A percentile compares a stretch with the other conserved stretches of the same genome.
Conservation (phyloP, 768 basidiomycete genomes). For the Tulasnella sp. region DNA sequence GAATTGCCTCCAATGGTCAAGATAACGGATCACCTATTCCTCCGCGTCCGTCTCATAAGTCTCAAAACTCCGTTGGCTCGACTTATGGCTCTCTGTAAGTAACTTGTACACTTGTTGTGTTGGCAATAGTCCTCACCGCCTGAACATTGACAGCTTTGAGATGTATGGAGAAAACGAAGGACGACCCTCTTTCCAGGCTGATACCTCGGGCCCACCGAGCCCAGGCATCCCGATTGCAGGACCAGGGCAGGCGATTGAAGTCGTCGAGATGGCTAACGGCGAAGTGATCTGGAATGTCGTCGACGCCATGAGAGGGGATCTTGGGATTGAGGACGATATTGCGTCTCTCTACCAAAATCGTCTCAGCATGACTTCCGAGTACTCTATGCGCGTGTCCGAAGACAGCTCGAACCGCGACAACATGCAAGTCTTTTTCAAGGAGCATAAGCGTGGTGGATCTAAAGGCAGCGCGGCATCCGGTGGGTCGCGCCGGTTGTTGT, state of each 20-base stretch:
- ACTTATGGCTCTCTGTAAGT: slow-evolving; percentile 77
- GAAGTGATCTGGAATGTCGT: slow-evolving; percentile 85
- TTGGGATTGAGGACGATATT: slow-evolving; percentile 47
- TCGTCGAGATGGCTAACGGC: slow-evolving; percentile 81
- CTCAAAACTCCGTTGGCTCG: slow-evolving; percentile 61
- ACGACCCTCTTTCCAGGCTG: slow-evolving; percentile 30
- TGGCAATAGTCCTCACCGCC: neutral
- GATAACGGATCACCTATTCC: slow-evolving; percentile 2
- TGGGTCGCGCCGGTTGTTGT: slow-evolving; percentile 4
- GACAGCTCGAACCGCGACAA: slow-evolving; percentile 40
- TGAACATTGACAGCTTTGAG: slow-evolving; percentile 40
- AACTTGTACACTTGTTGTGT: neutral
- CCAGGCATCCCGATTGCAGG: slow-evolving; percentile 32
- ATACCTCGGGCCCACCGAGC: slow-evolving; percentile 43
- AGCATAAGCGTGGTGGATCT: slow-evolving; percentile 63
- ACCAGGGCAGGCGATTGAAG: slow-evolving; percentile 63
- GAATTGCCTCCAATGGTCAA: neutral
- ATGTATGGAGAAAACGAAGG: slow-evolving; percentile 27
- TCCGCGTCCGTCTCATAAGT: slow-evolving; percentile 35
- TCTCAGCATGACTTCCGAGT: slow-evolving; percentile 70
- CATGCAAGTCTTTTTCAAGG: slow-evolving; percentile 70
- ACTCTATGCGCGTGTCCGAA: slow-evolving; percentile 42
- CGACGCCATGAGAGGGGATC: slow-evolving; percentile 75
- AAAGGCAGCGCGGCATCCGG: slow-evolving; percentile 49
- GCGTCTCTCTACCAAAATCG: slow-evolving; percentile 60